A percentile compares a stretch with the other conserved stretches of the same genome.
Conservation (phyloP, 2,329 filamentous ascomycete genomes). For the Daldinia sp. region DNA sequence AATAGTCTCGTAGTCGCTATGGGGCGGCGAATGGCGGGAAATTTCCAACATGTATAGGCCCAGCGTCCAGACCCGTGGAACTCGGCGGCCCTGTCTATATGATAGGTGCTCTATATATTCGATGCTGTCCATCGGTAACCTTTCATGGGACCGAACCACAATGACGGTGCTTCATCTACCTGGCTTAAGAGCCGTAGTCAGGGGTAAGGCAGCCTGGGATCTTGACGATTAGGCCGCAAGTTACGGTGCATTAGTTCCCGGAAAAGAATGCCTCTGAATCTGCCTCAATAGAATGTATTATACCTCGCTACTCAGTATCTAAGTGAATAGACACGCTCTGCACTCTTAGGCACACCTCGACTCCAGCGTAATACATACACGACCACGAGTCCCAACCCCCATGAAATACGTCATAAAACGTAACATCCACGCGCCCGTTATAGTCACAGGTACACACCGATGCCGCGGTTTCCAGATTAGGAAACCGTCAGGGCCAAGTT, state of each 20-base stretch:
- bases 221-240: background rate
- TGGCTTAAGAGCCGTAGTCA: background rate
- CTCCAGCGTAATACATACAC: background rate
- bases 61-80: background rate
- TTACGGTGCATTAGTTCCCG: background rate
- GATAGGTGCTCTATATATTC: background rate
- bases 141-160: background rate
- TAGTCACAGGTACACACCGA: background rate
- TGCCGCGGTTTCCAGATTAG: background rate
- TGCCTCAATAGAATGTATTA: background rate
- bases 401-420: background rate
- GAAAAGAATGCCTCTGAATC: background rate
- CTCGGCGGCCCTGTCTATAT: background rate
- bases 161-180: background rate
- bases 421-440: background rate
- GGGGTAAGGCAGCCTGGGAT: background rate
- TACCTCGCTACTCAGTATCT: background rate
- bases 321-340: background rate
- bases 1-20: background rate
- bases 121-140: background rate
- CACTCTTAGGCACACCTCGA: background rate
- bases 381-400: background rate
- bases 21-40: background rate
- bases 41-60: background rate
- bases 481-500: background rate